A percentile compares a stretch with the other conserved stretches of the same genome.
Conservation (phyloP, 768 basidiomycete species). For the Roridomyces roridus region DNA sequence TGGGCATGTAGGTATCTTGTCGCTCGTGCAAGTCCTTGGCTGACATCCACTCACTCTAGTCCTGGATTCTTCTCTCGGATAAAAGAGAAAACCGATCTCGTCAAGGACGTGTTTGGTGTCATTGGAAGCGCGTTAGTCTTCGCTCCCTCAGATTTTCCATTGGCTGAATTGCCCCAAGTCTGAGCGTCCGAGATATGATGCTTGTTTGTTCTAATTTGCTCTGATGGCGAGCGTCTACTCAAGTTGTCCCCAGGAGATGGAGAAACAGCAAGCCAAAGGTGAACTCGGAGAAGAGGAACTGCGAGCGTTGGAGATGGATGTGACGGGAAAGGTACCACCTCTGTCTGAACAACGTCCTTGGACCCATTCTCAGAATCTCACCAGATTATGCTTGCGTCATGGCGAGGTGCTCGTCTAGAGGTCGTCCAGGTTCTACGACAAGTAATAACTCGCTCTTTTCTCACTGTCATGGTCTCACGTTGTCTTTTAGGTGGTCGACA, state of each 20-base stretch:
- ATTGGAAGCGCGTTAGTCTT: conserved; percentile 88
- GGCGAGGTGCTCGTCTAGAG: conserved; percentile 96
- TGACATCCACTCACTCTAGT: too few relatives aligned
- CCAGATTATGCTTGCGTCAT: conserved; percentile 93
- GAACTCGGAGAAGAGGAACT: conserved; percentile 87
- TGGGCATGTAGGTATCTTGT: conserved; percentile 74
- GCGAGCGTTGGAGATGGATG: conserved; percentile 86
- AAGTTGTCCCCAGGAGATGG: conserved; percentile 71
- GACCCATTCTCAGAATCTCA: not conserved
- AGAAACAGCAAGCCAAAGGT: conserved; percentile 87
- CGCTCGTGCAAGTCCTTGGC: not conserved
- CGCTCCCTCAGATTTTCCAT: conserved; percentile 3
- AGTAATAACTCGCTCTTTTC: conserved; percentile 30
- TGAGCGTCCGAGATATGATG: conserved; percentile 83
- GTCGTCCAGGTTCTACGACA: conserved; percentile 89
- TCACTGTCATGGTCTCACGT: conserved; percentile 9
- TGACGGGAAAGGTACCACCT: conserved; percentile 85
- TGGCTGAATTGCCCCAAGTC: conserved; percentile 36
- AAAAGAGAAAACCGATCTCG: conserved; percentile 92
- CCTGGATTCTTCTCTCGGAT: conserved; percentile 92
- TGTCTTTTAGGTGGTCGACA: conserved; percentile 69
- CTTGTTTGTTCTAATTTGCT: conserved; percentile 40
- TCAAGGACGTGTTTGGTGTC: conserved; percentile 97
- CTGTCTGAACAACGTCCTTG: too few relatives aligned
- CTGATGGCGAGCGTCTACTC: not conserved